Evolutionary conservation across 805 yeast species (phyloP), one percentile per base, ranked within the genome.

Genomic region (Candida golubevii): DNA sequence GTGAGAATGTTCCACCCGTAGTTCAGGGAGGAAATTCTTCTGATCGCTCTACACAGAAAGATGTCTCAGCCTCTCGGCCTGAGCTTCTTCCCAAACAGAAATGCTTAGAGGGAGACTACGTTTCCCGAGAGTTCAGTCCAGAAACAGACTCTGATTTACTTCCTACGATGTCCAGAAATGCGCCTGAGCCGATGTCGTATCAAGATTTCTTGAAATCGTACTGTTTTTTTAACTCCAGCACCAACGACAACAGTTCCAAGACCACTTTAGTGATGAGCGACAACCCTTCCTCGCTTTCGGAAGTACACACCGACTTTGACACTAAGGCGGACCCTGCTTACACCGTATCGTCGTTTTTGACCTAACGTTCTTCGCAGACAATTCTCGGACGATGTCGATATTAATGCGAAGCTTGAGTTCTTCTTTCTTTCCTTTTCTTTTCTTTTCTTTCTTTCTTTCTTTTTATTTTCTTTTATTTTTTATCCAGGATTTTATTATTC

Each of bases 141-240:
- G 47, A 35, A 11, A 10, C 27, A 10, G 32, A 35, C 7, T 28
- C 47, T 1, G 7, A 14, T 3, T 3, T 38, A 11, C 27, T 38
- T 9, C 34, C 39, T 12, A 35, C 36, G 18, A 29, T 40, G 37
- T 33, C 44, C 15, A 35, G 32, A n/a, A 36, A 42, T 28, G 36
- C 33, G 2, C 42, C 75, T 42, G 69, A 78, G 51, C 73, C 83
- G 6, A 71, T 74, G 52, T 67, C 80, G 1, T 82, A 82, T 54
- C 74, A 76, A 50, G 78, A 80, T 46, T 60, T 82, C 15, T 60
- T 82, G 41, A 80, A 80, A 39, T 73, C 77, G 27, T 82, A 78
- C 54, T 82, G 88, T 51, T 82, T 82, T 53, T 82, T 76, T 44
- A 54, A 65, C 9, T 39, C 61, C 4, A 51, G 53, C n/a, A 37